Base-by-base conservation (phyloP, 2,329 filamentous ascomycete genomes). In the Colletotrichum spinosum region DNA sequence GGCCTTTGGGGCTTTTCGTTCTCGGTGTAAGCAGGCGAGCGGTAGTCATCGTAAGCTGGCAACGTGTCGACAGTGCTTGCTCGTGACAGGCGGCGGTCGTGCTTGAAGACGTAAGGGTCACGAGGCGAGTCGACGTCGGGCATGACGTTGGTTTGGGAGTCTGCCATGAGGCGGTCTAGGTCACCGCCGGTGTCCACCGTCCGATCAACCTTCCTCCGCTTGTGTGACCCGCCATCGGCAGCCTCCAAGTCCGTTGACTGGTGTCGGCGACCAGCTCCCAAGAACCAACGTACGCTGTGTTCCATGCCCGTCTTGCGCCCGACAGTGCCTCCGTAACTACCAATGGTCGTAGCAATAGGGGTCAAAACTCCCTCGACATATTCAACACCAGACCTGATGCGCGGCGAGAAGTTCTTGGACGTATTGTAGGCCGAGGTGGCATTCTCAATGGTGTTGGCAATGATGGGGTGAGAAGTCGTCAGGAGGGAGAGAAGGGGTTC, bases 331-430 rank as follows among this genome's bases (percentile, higher is more conserved):
- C 25, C 25, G 25, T 25, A 25, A 25, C 25, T 25, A 25, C 92
- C 92, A 37, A 97, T 92, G 0, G 93, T 96, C 73, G 92, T 96
- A 56, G 92, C 92, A 56, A 97, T 88, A 1, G 93, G 94, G 1
- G 91, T 92, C 55, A 97, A 88, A 70, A 93, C 95, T 51, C 92
- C 90, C 77, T 98, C 95, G 17, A 97, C 90, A 72, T 97, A 93
- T 75, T 97, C 93, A 53, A 93, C 95, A 67, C 94, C 88, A n/a
- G 92, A 92, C 76, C 92, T 94, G 74, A 97, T 93, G 2, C 92
- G 87, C 0, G 95, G 94, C 1, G 93, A 97, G 72, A 95, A 97
- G 70, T 94, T 93, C 78, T 98, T 97, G 10, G 92, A 94, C 3
- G 87, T 90, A 35, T 91, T 90, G 76, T 98, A 98, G 1, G 92